A percentile compares a stretch with the other conserved stretches of the same genome.
These are phyloP conservation scores for Cercospora zeae-maydis DNA, from an alignment of 2,329 filamentous ascomycete species.

Conservation along the genomic window DNA sequence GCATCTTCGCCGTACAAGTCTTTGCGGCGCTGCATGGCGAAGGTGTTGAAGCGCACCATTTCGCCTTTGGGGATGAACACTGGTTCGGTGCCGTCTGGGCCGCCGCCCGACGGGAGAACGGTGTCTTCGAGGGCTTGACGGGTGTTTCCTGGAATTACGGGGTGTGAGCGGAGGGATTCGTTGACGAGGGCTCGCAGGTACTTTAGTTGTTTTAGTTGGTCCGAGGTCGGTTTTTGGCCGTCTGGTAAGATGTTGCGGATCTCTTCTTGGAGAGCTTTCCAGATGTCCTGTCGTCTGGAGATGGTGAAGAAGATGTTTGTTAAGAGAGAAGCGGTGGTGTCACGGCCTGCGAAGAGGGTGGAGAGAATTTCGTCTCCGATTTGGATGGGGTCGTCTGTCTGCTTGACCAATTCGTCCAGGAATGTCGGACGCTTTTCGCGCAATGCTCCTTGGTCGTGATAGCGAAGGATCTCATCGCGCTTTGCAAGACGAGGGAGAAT, in stretches of 20 bases:
- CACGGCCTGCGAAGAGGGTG: constrained; percentile 49
- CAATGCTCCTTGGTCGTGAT: constrained; percentile 7
- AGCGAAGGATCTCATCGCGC: constrained; percentile 1
- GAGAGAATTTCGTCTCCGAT: constrained; percentile 44
- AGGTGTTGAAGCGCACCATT: constrained; percentile 15
- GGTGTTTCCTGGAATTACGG: constrained; percentile 72
- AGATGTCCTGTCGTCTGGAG: constrained; percentile 16
- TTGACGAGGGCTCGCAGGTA: constrained; percentile 59
- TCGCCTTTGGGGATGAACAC: constrained; percentile 40
- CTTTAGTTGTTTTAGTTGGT: constrained; percentile 19
- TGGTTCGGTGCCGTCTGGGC: constrained; percentile 40
- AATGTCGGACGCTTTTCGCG: constrained; percentile 46
- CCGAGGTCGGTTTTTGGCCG: constrained; percentile 39
- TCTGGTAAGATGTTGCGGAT: constrained; percentile 22
- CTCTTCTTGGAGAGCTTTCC: constrained; percentile 18
- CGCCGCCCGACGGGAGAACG: constrained; percentile 45
- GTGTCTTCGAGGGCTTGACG: constrained; percentile 63
- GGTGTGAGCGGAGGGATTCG: constrained; percentile 65
- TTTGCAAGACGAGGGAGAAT: constrained; percentile 1
- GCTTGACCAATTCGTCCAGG: constrained; percentile 53
- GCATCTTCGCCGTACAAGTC: constrained; percentile 5
- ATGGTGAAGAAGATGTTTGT: constrained; percentile 37
- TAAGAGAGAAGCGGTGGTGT: constrained; percentile 49
- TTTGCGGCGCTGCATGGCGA: constrained; percentile 4
- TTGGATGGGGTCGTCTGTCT: constrained; percentile 39